These are phyloP conservation scores for Debaryomycetaceae sp. DNA, from an alignment of 1,139 yeast genomes.

Conservation along the genomic window DNA sequence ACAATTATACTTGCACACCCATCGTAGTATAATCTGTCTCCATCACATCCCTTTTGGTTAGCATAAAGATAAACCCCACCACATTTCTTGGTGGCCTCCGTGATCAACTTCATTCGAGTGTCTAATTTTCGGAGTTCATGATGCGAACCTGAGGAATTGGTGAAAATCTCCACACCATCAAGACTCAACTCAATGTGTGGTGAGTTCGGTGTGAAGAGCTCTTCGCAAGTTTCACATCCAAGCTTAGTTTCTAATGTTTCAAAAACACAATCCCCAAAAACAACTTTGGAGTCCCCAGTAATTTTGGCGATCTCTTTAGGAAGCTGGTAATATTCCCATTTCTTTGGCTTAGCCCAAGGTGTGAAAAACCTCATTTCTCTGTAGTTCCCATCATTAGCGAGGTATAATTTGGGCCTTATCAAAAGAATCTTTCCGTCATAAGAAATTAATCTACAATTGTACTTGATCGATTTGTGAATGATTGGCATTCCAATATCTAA, in stretches of 20 bases:
- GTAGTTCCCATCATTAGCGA: slow-evolving; percentile 97
- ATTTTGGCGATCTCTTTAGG: slow-evolving; percentile 65
- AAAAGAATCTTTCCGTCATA: slow-evolving; percentile 73
- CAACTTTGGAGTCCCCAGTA: slow-evolving; percentile 64
- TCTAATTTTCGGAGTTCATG: slow-evolving; percentile 90
- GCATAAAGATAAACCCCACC: slow-evolving; percentile 95
- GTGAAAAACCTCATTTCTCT: slow-evolving; percentile 96
- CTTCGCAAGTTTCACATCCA: slow-evolving; percentile 98
- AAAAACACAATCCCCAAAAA: slow-evolving; percentile 87
- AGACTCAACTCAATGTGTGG: slow-evolving; percentile 91
- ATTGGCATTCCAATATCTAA: slow-evolving; percentile 95
- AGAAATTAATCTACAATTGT: slow-evolving; percentile 85
- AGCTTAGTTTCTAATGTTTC: slow-evolving; percentile 80
- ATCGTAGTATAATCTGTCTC: slow-evolving; percentile 93
- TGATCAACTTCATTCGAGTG: slow-evolving; percentile 77
- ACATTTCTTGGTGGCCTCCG: slow-evolving; percentile 90
- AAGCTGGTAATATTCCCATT: slow-evolving; percentile 66
- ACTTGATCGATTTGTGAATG: slow-evolving; percentile 79
- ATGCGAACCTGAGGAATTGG: slow-evolving; percentile 95
- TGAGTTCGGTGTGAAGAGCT: slow-evolving; percentile 90
- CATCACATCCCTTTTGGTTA: slow-evolving; percentile 97
- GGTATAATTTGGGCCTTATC: slow-evolving; percentile 86
- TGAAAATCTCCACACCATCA: slow-evolving; percentile 94
- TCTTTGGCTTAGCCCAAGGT: slow-evolving; percentile 82
- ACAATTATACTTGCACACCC: slow-evolving; percentile 95